Conservation (phyloP, 345 rosid genomes). For the Pseudoturritis turrita region DNA sequence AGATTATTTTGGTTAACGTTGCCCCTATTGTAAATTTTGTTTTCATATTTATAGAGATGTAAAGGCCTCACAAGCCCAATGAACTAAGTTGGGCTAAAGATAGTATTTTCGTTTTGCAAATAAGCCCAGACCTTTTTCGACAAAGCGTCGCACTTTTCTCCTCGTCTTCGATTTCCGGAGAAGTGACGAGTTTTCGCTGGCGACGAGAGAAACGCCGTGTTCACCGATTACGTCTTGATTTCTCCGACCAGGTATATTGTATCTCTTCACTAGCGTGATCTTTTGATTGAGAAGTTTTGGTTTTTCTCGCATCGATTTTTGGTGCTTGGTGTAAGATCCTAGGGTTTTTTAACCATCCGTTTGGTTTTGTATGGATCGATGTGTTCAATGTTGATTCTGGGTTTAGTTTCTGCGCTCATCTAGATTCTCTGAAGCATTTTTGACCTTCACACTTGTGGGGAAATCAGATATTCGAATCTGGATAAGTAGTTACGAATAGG, state of each 20-base stretch:
- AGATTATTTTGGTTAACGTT: too few species aligned
- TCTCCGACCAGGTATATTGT: conserved; percentile 10
- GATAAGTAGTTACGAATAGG: background rate
- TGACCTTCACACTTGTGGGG: background rate
- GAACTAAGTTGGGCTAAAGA: background rate
- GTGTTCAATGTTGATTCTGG: background rate
- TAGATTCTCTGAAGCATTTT: background rate
- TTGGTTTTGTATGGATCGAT: background rate
- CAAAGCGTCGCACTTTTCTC: background rate
- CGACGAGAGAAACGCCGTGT: conserved; percentile 7
- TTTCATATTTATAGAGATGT: too few species aligned
- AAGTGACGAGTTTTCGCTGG: background rate
- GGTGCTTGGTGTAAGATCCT: background rate
- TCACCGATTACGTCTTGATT: conserved; percentile 5
- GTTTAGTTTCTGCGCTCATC: background rate
- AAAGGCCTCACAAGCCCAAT: background rate
- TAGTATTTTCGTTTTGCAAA: background rate
- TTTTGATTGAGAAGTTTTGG: background rate
- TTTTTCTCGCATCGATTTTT: background rate
- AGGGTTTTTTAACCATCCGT: background rate
- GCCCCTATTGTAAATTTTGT: too few species aligned
- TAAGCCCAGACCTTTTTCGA: conserved; percentile 14
- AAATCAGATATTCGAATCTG: background rate
- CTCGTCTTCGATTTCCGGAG: background rate
- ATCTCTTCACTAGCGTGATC: background rate